Evolutionary conservation across 2,329 filamentous ascomycete species (phyloP).

Genomic region (Tolypocladium tropicale): DNA sequence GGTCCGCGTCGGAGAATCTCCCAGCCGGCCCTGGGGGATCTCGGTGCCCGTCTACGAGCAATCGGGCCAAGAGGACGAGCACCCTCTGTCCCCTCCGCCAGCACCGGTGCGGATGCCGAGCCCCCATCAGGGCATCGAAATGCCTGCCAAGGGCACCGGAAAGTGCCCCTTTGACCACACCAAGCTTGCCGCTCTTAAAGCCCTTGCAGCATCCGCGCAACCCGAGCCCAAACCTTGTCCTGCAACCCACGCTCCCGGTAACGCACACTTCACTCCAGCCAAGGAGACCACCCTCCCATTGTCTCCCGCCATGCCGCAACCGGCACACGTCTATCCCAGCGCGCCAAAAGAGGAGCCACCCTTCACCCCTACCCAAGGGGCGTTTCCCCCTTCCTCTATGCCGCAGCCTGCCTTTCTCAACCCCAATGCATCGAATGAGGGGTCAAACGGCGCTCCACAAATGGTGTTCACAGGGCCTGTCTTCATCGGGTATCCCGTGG

Average conservation of each 20-base stretch:
- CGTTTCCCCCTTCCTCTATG: slow-evolving; percentile 8
- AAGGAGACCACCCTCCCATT: slow-evolving; percentile 5
- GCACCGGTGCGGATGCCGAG: slow-evolving; percentile 43
- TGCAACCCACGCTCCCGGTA: slow-evolving; percentile 3
- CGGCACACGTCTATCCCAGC: slow-evolving; percentile 41
- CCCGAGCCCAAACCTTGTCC: slow-evolving; percentile 6
- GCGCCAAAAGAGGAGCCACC: slow-evolving; percentile 17
- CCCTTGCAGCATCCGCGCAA: slow-evolving; percentile 6
- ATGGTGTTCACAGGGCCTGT: slow-evolving; percentile 90
- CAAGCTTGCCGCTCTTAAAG: slow-evolving; percentile 28
- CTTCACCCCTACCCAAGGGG: slow-evolving; percentile 11
- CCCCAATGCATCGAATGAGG: slow-evolving; percentile 23
- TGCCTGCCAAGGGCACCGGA: slow-evolving; percentile 19
- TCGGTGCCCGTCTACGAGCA: slow-evolving; percentile 55
- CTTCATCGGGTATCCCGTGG: slow-evolving; percentile 82
- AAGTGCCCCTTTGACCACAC: slow-evolving; percentile 52
- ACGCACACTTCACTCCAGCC: slow-evolving; percentile 11
- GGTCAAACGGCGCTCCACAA: slow-evolving; percentile 36
- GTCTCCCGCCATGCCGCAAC: slow-evolving; percentile 21
- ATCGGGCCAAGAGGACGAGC: slow-evolving; percentile 22
- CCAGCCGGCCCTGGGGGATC: slow-evolving; percentile 89
- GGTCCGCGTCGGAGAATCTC: slow-evolving; percentile 85
- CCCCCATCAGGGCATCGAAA: slow-evolving; percentile 17
- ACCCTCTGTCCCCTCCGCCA: slow-evolving; percentile 45
- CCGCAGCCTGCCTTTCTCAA: slow-evolving; percentile 44